phyloP scores from a whole-genome alignment of 2,329 filamentous ascomycete genomes.

The Clonostachys chloroleuca region DNA sequence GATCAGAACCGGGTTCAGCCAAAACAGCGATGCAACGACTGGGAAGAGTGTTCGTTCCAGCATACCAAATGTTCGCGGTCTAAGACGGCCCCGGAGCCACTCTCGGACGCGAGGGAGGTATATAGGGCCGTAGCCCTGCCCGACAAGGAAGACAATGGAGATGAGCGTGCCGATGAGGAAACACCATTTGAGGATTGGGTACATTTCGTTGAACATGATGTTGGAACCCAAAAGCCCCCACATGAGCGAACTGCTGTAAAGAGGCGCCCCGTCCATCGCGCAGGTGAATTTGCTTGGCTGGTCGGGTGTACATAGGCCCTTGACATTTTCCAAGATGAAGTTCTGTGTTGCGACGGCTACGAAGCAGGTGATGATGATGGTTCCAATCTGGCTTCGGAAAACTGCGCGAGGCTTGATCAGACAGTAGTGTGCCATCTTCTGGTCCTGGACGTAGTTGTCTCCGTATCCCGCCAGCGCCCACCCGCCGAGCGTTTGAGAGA shows the following conservation, averaged over 20 bases:
- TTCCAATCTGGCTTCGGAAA: slow-evolving; percentile 26
- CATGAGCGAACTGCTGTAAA: slow-evolving; percentile 28
- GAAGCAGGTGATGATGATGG: slow-evolving; percentile 24
- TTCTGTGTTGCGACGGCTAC: slow-evolving; percentile 26
- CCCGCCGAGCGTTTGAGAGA: slow-evolving; percentile 34
- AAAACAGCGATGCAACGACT: too few relatives aligned
- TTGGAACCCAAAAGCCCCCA: slow-evolving; percentile 33
- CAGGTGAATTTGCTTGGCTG: slow-evolving; percentile 18
- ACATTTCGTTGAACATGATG: slow-evolving; percentile 29
- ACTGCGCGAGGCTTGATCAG: slow-evolving; percentile 32
- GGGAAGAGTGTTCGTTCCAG: too few relatives aligned
- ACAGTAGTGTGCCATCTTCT: slow-evolving; percentile 35
- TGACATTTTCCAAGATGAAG: slow-evolving; percentile 23
- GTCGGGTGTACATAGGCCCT: slow-evolving; percentile 15
- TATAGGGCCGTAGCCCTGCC: slow-evolving; percentile 23
- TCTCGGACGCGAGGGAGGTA: slow-evolving; percentile 23
- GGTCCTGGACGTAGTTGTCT: too few relatives aligned
- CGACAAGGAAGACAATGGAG: slow-evolving; percentile 22
- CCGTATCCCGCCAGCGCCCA: too few relatives aligned
- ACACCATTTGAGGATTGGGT: slow-evolving; percentile 23
- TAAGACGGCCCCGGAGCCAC: slow-evolving; percentile 34
- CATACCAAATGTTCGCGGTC: slow-evolving; percentile 28
- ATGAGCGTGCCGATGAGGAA: slow-evolving; percentile 27
- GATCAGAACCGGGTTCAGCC: too few relatives aligned
- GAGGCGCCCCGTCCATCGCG: slow-evolving; percentile 19